phyloP scores from a whole-genome alignment of 768 basidiomycete species.

The Serendipita sp. region DNA sequence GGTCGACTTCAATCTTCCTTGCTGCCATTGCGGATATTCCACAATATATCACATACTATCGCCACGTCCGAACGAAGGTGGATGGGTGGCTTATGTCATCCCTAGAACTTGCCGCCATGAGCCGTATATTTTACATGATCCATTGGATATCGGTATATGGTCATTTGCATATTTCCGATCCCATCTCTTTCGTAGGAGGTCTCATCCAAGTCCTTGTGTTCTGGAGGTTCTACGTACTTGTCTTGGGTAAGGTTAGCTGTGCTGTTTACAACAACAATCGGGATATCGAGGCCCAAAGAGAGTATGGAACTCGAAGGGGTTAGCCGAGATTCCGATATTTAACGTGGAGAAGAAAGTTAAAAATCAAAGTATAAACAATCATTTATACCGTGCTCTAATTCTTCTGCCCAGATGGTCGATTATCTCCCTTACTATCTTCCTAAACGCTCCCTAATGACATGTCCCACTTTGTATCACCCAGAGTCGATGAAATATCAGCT shows the following conservation, averaged over 20 bases:
- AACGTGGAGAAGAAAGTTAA: background rate
- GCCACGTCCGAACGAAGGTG: background rate
- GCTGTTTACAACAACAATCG: background rate
- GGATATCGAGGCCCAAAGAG: background rate
- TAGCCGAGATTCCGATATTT: background rate
- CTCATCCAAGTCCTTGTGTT: background rate
- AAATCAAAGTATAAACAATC: too few species aligned
- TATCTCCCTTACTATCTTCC: background rate
- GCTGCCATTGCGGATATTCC: background rate
- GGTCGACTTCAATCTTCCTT: background rate
- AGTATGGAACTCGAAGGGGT: background rate
- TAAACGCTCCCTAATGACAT: background rate
- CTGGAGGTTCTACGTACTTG: constrained; percentile 2
- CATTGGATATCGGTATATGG: background rate
- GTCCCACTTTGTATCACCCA: background rate
- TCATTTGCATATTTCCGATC: background rate
- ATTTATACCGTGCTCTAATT: too few species aligned
- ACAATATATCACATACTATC: constrained; percentile 1
- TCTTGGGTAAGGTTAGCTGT: background rate
- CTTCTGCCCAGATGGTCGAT: too few species aligned
- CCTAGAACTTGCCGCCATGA: background rate
- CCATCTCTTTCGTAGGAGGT: background rate
- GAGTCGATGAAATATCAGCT: background rate
- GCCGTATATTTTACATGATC: background rate
- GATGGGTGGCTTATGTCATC: background rate